Evolutionary conservation across 257 asterid species (phyloP), one percentile per base, ranked within the genome.

Genomic region (Forsythia suspensa): DNA sequence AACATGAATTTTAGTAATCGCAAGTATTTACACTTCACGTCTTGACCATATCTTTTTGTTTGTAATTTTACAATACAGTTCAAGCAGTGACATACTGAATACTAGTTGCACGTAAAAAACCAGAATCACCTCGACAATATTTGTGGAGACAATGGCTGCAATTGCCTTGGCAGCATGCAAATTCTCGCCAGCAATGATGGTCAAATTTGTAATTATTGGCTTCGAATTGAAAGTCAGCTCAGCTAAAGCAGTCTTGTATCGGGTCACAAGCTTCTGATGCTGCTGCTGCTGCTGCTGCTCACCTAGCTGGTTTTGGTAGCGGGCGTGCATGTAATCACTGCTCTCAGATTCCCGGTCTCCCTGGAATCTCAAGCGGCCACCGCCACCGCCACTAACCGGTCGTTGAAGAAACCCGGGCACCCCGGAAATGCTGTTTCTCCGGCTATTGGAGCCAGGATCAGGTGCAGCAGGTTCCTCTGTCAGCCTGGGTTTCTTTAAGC

Each of bases 181-280:
- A 91, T 91, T 93, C 94, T 95, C 99, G 20, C 99, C 99, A 1
- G 99, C 99, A 41, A 95, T 95, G 67, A 95, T 94, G 13, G 99
- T 93, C 89, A 95, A 84, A 82, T 95, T 95, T 1, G 99, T 95
- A 71, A 95, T 95, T 15, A 95, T 95, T 4, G 99, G 99, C 87
- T 95, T 95, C 46, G 99, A 94, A 79, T 94, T 95, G 80, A 93
- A 92, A n/a, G 95, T 93, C 70, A 95, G 85, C 87, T 95, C 99
- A 55, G 93, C 87, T 76, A 95, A 79, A 1, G 98, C 98, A 36
- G 90, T 86, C 93, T 86, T 93, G 90, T 95, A 95, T 88, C 92
- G 98, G 76, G 79, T 82, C 82, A 95, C 96, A 72, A 94, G 91
- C 89, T 93, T 98, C 83, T 86, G 90, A 82, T 89, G 89, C 76